A percentile compares a stretch with the other conserved stretches of the same genome.
These are phyloP conservation scores for Galerina marginata DNA, from an alignment of 768 basidiomycete species.

Conservation along the genomic window DNA sequence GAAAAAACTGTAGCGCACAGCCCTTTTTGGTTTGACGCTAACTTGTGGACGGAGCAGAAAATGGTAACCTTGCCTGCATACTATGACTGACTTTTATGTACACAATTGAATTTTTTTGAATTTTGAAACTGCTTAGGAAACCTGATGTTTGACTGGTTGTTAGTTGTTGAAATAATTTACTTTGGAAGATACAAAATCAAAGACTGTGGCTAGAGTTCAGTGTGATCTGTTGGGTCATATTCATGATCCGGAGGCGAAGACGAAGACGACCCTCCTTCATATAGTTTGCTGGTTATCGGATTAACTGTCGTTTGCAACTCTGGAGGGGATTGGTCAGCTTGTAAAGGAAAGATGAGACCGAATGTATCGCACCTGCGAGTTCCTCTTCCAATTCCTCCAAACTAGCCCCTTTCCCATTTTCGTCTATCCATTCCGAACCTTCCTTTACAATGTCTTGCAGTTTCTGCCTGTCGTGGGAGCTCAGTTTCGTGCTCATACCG, in stretches of 20 bases:
- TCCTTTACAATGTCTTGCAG: conserved; percentile 70
- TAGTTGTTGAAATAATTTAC: too few relatives aligned
- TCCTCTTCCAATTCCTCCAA: conserved; percentile 85
- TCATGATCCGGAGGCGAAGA: conserved; percentile 1
- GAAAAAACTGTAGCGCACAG: background rate
- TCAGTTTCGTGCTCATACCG: conserved; percentile 75
- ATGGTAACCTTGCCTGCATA: background rate
- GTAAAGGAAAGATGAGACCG: background rate
- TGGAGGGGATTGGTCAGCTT: conserved; percentile 10
- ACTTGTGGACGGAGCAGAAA: conserved; percentile 20
- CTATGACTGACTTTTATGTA: too few relatives aligned
- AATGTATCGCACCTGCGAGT: conserved; percentile 43
- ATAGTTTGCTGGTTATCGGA: conserved; percentile 33
- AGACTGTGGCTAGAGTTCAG: conserved; percentile 13
- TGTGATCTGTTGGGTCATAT: conserved; percentile 14
- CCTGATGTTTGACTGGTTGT: too few relatives aligned
- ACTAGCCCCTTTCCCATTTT: conserved; percentile 62
- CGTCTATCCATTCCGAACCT: conserved; percentile 77
- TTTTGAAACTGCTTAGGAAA: too few relatives aligned
- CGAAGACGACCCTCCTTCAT: conserved; percentile 9
- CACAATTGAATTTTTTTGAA: too few relatives aligned
- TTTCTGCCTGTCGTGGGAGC: conserved; percentile 60
- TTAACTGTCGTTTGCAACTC: conserved; percentile 27
- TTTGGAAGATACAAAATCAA: too few relatives aligned
- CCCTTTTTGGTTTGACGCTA: conserved; percentile 17